Evolutionary conservation across 495 filamentous ascomycete species (phyloP), one percentile per base, ranked within the genome.

Genomic region (Schizothecium vesticola): DNA sequence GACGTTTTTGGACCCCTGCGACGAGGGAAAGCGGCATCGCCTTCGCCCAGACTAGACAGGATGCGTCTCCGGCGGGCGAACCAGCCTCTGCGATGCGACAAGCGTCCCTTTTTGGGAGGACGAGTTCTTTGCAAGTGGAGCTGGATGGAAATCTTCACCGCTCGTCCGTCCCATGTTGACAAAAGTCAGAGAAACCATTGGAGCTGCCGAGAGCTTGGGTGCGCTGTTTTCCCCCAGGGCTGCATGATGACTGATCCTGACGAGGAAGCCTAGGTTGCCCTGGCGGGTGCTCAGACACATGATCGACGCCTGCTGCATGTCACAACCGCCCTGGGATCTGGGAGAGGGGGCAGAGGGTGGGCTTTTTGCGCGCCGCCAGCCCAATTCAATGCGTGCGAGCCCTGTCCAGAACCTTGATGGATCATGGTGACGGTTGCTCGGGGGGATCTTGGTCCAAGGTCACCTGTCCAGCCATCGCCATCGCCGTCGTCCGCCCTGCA

Each of bases 241-340:
- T 66, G 65, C 65, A 66, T 66, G 64, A 66, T 24, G 62, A 59
- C 62, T 56, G 57, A 33, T 69, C 7, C 29, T 59, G 31, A 51
- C 43, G 16, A 51, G 33, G 43, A 51, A 33, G 31, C 31, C 59
- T n/a, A n/a, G n/a, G n/a, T 33, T 23, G 26, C 24, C 24, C 66
- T 33, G 61, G 61, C 62, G 62, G 61, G 56, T 56, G 69, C 61
- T 70, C 61, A 67, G 67, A 73, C 73, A 75, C 71, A 73, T 75
- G 73, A 75, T 75, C 73, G 71, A 68, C 73, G 43, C 69, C 64
- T 63, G 68, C 73, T 75, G 73, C 73, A 75, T 70, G 72, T 64
- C 57, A 25, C 57, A 63, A 66, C 58, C 56, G 59, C 66, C 59
- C 66, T 23, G 59, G 43, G 29, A 56, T 56, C 62, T 24, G 63